These are phyloP conservation scores for Penicillium pulvis DNA, from an alignment of 495 filamentous ascomycete species.

Conservation along the genomic window DNA sequence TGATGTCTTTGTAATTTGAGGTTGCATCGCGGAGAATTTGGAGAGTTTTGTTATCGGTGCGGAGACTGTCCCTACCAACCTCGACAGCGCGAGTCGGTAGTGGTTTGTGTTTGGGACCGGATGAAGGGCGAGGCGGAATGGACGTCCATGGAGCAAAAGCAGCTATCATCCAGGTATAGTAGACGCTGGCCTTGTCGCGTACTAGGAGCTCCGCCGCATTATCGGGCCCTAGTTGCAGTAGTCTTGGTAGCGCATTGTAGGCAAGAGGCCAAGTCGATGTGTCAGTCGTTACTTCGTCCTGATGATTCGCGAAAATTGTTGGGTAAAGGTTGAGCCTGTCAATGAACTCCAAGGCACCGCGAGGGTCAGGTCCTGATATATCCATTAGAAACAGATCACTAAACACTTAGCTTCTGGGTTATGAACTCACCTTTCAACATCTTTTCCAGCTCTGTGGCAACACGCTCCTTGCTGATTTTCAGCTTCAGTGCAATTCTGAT, in stretches of 20 bases:
- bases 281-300: conserved; percentile 50
- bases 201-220: conserved; percentile 45
- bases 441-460: conserved; percentile 83
- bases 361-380: conserved; percentile 65
- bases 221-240: conserved; percentile 26
- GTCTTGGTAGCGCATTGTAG: conserved; percentile 38
- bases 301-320: conserved; percentile 67
- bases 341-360: conserved; percentile 67
- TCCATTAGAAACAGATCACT: background rate
- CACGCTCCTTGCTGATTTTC: conserved; percentile 91
- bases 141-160: conserved; percentile 76
- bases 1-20: conserved; percentile 59
- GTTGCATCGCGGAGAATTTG: conserved; percentile 67
- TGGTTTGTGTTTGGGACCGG: conserved; percentile 45
- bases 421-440: conserved; percentile 73
- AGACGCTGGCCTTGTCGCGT: conserved; percentile 58
- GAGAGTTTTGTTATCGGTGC: conserved; percentile 69
- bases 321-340: conserved; percentile 74
- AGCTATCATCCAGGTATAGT: conserved; percentile 74
- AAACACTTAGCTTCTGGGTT: background rate
- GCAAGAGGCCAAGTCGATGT: conserved; percentile 42
- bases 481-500: conserved; percentile 76
- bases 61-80: conserved; percentile 76
- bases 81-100: conserved; percentile 55
- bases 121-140: conserved; percentile 45